Conservation (phyloP, 176 grass and related monocot species). For the Oryza australiensis region DNA sequence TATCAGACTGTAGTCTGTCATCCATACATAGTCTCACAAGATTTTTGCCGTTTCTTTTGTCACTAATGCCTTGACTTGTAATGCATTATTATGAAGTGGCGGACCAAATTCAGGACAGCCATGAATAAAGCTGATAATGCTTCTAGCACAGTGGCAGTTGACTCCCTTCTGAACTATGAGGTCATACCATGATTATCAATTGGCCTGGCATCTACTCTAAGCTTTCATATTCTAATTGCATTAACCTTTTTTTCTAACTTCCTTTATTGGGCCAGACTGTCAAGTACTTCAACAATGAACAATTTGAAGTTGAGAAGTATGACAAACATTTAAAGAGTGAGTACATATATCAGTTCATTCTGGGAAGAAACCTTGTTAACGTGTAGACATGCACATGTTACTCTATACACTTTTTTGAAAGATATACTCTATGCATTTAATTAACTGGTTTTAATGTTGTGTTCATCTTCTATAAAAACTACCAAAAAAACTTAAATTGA, state of each 20-base stretch:
- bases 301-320: conserved; percentile 89
- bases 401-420: conserved; percentile 1
- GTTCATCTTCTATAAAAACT: conserved; percentile 33
- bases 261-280: conserved; percentile 75
- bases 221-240: conserved; percentile 19
- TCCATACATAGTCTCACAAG: background rate
- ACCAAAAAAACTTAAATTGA: conserved; percentile 2
- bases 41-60: conserved; percentile 1
- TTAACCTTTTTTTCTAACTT: conserved; percentile 35
- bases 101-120: conserved; percentile 86
- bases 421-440: background rate
- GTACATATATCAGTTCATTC: conserved; percentile 43
- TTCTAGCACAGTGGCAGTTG: conserved; percentile 86
- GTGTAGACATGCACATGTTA: conserved; percentile 18
- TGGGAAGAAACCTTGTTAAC: background rate
- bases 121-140: conserved; percentile 99
- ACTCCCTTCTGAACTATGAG: conserved; percentile 97
- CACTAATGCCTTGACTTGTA: conserved; percentile 6
- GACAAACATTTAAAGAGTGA: conserved; percentile 96
- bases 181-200: conserved; percentile 49
- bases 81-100: conserved; percentile 66
- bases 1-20: background rate
- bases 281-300: conserved; percentile 98
- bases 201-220: conserved; percentile 9
- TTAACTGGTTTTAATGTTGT: conserved; percentile 6